Evolutionary conservation across 371 early-diverging fungal genomes (phyloP).

Genomic region (Phascolomyces articulosus): DNA sequence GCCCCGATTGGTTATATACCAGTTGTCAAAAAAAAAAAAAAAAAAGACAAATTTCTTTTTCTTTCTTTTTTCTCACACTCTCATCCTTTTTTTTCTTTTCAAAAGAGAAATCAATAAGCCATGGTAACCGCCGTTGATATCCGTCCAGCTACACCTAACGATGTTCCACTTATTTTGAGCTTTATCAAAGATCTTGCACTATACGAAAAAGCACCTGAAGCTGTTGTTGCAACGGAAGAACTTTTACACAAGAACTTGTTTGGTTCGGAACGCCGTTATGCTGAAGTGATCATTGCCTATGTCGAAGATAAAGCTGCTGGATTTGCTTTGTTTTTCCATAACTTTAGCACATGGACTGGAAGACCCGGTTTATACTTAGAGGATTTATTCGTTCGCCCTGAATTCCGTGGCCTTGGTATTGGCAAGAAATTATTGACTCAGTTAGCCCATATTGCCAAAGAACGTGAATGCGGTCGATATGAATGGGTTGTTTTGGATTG

Average conservation of each 20-base stretch:
- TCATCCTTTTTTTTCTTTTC: neutral
- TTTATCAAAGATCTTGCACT: constrained; percentile 77
- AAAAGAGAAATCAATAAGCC: neutral
- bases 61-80: neutral
- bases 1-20: too few species aligned
- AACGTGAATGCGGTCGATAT: constrained; percentile 71
- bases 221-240: constrained; percentile 74
- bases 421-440: constrained; percentile 72
- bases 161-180: constrained; percentile 65
- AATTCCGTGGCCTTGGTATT: constrained; percentile 72
- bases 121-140: constrained; percentile 32
- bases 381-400: constrained; percentile 74
- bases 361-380: constrained; percentile 84
- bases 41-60: neutral
- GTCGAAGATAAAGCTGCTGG: constrained; percentile 60
- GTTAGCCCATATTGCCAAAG: constrained; percentile 67
- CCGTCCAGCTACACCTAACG: constrained; percentile 60
- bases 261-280: constrained; percentile 63
- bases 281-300: constrained; percentile 70
- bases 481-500: constrained; percentile 85
- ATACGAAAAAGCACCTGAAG: constrained; percentile 77
- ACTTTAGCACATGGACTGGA: constrained; percentile 79
- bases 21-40: too few species aligned
- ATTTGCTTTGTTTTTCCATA: constrained; percentile 82
- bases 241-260: constrained; percentile 64